Evolutionary conservation across 1,139 yeast genomes (phyloP), one percentile per base, ranked within the genome.

Genomic region (Suhomyces choctaworum): DNA sequence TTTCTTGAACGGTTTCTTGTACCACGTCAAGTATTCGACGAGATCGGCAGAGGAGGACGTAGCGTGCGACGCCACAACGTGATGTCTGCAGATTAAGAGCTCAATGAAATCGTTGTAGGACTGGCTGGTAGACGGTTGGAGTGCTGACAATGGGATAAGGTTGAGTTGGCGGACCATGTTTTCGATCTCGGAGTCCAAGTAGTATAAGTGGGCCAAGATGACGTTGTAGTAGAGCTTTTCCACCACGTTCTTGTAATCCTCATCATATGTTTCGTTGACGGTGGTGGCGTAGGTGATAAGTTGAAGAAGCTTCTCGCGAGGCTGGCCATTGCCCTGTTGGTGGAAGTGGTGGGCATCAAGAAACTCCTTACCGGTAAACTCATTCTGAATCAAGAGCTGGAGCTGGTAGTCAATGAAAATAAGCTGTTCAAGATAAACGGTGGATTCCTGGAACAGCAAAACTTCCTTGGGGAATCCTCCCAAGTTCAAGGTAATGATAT

Each of bases 381-480:
- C 68, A 35, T 60, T 58, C 38, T 58, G 63, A 27, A 68, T 51
- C 10, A 65, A 45, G 9, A 59, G 44, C 40, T 65, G 72, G 31
- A 69, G 52, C 47, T 68, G 68, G 47, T 65, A 65, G 46, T 70
- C 76, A 25, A 67, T 49, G 41, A 62, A 68, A 8, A 64, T 52
- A 25, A 66, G 49, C 39, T 64, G 73, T 36, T 63, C 62, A 44
- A 70, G 56, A 35, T 58, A 61, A 27, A 58, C 62, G 34, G 58
- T 62, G 17, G 70, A 61, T 17, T 64, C 65, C 43, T 64, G 66
- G 40, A 57, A 66, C 22, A 52, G 53, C 30, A 58, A 42, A 13
- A 68, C 66, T 25, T 60, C 46, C 31, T 47, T 51, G 7, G 76
- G 76, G 38, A 67, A 70, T 35, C 68, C 55, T 12, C 75, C 74